Evolutionary conservation across 2,329 filamentous ascomycete genomes (phyloP).

Genomic region (Claviceps maximensis): DNA sequence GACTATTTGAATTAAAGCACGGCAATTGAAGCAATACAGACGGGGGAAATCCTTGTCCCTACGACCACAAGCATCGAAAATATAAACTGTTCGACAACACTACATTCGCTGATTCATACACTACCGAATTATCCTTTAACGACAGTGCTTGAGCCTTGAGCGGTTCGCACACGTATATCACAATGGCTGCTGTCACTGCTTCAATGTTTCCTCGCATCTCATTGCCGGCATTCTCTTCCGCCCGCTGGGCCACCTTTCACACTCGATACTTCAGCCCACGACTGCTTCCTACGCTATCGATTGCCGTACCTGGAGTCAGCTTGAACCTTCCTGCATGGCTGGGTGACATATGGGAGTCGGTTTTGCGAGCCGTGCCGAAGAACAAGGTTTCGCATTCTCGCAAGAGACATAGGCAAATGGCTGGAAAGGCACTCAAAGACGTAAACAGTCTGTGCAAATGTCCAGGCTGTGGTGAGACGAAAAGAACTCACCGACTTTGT

Average conservation of each 20-base stretch:
- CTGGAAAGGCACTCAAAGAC: constrained; percentile 88
- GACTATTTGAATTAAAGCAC: not conserved
- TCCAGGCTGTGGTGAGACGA: constrained; percentile 73
- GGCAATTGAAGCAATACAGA: not conserved
- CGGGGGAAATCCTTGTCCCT: not conserved
- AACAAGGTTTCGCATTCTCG: constrained; percentile 98
- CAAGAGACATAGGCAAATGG: constrained; percentile 86
- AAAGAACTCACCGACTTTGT: constrained; percentile 82
- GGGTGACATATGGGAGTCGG: constrained; percentile 79
- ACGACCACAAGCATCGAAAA: not conserved
- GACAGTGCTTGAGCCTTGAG: not conserved
- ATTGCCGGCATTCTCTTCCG: constrained; percentile 25
- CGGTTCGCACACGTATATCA: not conserved
- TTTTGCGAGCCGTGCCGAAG: constrained; percentile 88
- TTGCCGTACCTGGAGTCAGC: constrained; percentile 49
- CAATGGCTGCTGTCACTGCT: constrained; percentile 13
- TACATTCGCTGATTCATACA: no score
- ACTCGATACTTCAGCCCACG: constrained; percentile 32
- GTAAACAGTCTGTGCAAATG: constrained; percentile 78
- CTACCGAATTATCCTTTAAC: not conserved
- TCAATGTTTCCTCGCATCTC: constrained; percentile 44
- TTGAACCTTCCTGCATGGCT: constrained; percentile 46
- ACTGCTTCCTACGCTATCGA: constrained; percentile 39
- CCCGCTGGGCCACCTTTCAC: constrained; percentile 30
- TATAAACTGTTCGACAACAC: not conserved